These are phyloP conservation scores for Musa troglodytarum DNA, from an alignment of 176 grass and related monocot species.

Conservation along the genomic window DNA sequence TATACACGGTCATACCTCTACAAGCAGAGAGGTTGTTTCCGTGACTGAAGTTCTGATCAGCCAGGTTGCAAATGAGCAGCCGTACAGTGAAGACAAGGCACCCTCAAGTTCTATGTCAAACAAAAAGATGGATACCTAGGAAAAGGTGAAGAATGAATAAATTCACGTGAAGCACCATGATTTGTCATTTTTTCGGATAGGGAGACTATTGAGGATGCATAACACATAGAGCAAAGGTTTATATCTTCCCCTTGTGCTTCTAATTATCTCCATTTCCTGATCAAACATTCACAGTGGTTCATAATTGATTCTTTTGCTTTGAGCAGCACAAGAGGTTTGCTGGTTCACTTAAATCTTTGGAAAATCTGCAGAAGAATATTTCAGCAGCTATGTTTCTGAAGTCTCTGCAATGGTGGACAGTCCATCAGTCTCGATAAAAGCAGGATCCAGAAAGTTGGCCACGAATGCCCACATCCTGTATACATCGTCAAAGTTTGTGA, in stretches of 20 bases:
- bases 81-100: conserved; percentile 42
- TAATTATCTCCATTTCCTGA: not conserved
- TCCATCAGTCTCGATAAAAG: conserved; percentile 60
- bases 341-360: not conserved
- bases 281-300: not conserved
- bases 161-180: conserved; percentile 36
- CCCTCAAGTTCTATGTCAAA: conserved; percentile 19
- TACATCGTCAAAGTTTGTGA: conserved; percentile 96
- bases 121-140: conserved; percentile 17
- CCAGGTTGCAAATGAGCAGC: conserved; percentile 42
- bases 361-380: not conserved
- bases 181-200: conserved; percentile 34
- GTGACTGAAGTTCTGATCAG: too few species aligned
- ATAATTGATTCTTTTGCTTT: not conserved
- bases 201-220: conserved; percentile 32
- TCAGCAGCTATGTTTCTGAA: conserved; percentile 39
- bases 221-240: conserved; percentile 33
- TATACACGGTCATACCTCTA: too few species aligned
- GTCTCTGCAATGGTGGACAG: conserved; percentile 67
- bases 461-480: conserved; percentile 86
- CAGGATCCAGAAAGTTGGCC: conserved; percentile 77
- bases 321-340: not conserved
- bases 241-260: conserved; percentile 16
- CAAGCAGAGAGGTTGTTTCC: too few species aligned
- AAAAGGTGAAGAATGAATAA: conserved; percentile 67